Conservation (phyloP, 2,329 filamentous ascomycete species). For the Colletotrichum falcatum region DNA sequence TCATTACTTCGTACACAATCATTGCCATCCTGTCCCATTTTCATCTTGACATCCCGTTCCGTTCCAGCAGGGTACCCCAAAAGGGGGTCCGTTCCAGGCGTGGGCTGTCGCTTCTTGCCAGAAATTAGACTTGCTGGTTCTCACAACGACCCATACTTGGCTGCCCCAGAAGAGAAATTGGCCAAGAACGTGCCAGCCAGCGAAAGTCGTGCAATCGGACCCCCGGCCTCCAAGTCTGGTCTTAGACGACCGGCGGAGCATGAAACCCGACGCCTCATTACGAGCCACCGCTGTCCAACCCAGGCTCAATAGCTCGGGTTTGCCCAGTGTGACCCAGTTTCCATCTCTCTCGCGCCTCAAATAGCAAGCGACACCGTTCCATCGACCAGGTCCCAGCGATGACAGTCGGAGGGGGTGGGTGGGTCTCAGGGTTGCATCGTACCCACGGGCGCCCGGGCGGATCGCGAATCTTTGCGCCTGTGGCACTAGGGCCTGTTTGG, state of each 20-base stretch:
- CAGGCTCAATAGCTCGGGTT: conserved; percentile 11
- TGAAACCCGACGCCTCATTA: conserved; percentile 31
- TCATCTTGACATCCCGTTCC: conserved; percentile 16
- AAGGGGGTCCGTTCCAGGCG: conserved; percentile 29
- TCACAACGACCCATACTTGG: conserved; percentile 39
- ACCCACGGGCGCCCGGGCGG: conserved; percentile 36
- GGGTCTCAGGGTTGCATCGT: conserved; percentile 38
- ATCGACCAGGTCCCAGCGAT: conserved; percentile 20
- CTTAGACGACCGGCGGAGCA: conserved; percentile 38
- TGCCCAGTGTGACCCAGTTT: conserved; percentile 24
- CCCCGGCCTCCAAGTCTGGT: conserved; percentile 33
- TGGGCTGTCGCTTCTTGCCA: conserved; percentile 32
- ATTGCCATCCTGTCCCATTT: conserved; percentile 28
- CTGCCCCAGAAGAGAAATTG: conserved; percentile 38
- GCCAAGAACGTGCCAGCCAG: conserved; percentile 36
- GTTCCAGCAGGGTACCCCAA: conserved; percentile 13
- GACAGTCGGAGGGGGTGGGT: conserved; percentile 14
- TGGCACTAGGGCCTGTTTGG: conserved; percentile 37
- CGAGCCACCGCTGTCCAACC: conserved; percentile 34
- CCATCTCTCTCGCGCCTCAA: conserved; percentile 34
- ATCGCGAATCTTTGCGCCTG: conserved; percentile 41
- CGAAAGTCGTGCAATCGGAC: conserved; percentile 20
- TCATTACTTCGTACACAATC: conserved; percentile 34
- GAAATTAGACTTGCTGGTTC: conserved; percentile 30
- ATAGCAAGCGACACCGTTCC: conserved; percentile 36